Conservation (phyloP, 2,329 filamentous ascomycete species). For the Aspergillus tanneri region DNA sequence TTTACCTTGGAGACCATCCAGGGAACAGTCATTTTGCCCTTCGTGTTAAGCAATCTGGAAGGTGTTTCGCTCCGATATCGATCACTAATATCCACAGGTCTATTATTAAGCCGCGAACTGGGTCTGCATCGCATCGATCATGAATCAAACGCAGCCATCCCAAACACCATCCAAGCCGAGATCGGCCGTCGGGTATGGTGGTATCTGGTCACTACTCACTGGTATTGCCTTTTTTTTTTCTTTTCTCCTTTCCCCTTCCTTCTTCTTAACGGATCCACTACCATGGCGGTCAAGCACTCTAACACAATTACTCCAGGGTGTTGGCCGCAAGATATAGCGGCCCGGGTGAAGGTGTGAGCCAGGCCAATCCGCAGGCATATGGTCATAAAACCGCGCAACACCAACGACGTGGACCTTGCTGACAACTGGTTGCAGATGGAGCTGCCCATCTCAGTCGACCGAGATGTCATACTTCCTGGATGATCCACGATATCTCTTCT, state of each 20-base stretch:
- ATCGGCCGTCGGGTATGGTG: slow-evolving; percentile 42
- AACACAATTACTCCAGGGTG: slow-evolving; percentile 21
- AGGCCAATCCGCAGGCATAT: slow-evolving; percentile 41
- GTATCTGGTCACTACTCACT: slow-evolving; percentile 42
- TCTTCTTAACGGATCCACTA: not conserved
- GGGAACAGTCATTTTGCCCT: slow-evolving; percentile 36
- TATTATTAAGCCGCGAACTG: slow-evolving; percentile 26
- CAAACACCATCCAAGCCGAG: slow-evolving; percentile 32
- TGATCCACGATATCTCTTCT: too few relatives aligned
- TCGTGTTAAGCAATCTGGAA: slow-evolving; percentile 35
- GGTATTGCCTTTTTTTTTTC: slow-evolving; percentile 26
- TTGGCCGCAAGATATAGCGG: slow-evolving; percentile 36
- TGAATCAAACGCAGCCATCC: slow-evolving; percentile 10
- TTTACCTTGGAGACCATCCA: slow-evolving; percentile 37
- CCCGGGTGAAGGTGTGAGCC: slow-evolving; percentile 35
- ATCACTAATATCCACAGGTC: slow-evolving; percentile 33
- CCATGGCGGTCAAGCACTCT: too few relatives aligned
- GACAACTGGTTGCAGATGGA: too few relatives aligned
- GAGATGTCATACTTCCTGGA: slow-evolving; percentile 43
- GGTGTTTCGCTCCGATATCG: slow-evolving; percentile 37
- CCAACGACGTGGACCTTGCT: slow-evolving; percentile 39
- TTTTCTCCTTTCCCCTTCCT: too few relatives aligned
- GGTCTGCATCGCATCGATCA: slow-evolving; percentile 22
- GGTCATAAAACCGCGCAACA: slow-evolving; percentile 37
- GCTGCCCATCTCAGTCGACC: slow-evolving; percentile 32